Evolutionary conservation across 371 early-diverging fungal species (phyloP).

Genomic region (Mucor plumbeus): DNA sequence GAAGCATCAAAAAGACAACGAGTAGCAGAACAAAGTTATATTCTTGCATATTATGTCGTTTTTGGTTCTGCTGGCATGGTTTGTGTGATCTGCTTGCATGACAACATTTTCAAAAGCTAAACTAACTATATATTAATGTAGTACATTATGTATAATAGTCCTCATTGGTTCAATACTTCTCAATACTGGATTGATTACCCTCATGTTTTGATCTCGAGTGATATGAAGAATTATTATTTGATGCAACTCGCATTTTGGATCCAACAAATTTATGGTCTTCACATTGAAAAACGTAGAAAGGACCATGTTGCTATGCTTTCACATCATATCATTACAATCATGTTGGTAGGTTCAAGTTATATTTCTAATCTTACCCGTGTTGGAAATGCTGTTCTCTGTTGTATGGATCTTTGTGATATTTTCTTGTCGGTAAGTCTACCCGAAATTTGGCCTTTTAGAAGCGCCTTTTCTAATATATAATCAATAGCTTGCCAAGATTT

Average conservation of each 20-base stretch:
- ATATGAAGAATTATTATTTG: conserved; percentile 76
- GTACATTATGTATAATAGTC: conserved; percentile 56
- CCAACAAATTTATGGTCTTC: conserved; percentile 67
- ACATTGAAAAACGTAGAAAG: conserved; percentile 74
- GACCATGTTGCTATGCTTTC: conserved; percentile 73
- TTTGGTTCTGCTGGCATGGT: conserved; percentile 64
- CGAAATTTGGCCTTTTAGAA: neutral
- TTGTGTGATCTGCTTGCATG: conserved; percentile 22
- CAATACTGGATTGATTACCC: conserved; percentile 70
- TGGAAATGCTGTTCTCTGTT: conserved; percentile 73
- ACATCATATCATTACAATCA: conserved; percentile 77
- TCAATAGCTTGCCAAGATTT: conserved; percentile 61
- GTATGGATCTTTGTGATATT: conserved; percentile 83
- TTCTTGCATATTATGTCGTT: conserved; percentile 50
- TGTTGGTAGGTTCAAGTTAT: conserved; percentile 62
- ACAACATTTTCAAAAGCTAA: neutral
- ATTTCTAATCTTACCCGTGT: conserved; percentile 67
- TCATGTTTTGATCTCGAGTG: conserved; percentile 48
- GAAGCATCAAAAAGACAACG: conserved; percentile 55
- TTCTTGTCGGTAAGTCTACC: conserved; percentile 58
- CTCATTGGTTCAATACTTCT: conserved; percentile 66
- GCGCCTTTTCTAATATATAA: neutral
- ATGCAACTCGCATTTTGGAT: conserved; percentile 78
- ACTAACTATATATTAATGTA: conserved; percentile 15
- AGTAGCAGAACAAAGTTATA: conserved; percentile 63